phyloP scores from a whole-genome alignment of 345 rosid species.

The Salix suchowensis region DNA sequence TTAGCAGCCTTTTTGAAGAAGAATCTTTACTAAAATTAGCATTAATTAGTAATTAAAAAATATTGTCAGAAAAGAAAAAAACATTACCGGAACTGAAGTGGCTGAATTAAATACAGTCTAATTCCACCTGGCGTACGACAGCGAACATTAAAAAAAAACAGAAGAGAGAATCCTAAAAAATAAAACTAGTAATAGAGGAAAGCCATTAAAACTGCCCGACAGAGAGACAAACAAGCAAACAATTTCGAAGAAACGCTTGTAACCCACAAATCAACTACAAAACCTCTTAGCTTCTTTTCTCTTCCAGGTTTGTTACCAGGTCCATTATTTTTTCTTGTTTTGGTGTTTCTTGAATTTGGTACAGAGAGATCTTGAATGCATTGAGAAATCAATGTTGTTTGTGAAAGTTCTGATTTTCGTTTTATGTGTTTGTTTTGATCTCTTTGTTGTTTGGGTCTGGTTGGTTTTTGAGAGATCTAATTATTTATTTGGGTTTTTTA shows the following conservation, averaged over 20 bases:
- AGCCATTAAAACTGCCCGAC: not conserved
- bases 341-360: not conserved
- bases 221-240: not conserved
- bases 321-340: not conserved
- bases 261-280: not conserved
- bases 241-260: not conserved
- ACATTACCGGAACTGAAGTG: not conserved
- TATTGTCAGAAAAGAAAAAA: not conserved
- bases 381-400: not conserved
- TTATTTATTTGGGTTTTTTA: not conserved
- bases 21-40: not conserved
- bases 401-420: not conserved
- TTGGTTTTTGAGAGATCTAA: constrained; percentile 7
- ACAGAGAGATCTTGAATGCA: not conserved
- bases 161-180: not conserved
- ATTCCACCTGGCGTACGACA: constrained; percentile 4
- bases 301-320: not conserved
- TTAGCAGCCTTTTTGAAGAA: not conserved
- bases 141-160: not conserved
- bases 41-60: not conserved
- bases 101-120: constrained; percentile 1
- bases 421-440: not conserved
- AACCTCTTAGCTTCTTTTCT: not conserved
- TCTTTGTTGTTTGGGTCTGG: not conserved
- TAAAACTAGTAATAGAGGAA: not conserved